These are phyloP conservation scores for Thermomucor indicae-seudaticae DNA, from an alignment of 371 early-diverging fungal genomes.

Conservation along the genomic window DNA sequence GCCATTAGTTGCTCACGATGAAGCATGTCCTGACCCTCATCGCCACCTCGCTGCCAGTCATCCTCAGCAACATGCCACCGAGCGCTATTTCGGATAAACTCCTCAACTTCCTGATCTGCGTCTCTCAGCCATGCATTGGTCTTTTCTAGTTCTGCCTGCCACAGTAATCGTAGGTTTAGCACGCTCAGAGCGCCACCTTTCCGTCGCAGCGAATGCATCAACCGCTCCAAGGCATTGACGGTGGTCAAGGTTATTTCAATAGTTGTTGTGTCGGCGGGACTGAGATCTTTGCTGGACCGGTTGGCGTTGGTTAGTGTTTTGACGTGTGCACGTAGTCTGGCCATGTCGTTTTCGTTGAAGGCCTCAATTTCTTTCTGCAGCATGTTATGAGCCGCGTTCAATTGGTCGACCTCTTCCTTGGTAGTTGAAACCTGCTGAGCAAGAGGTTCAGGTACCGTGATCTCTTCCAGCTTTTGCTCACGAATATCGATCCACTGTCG, in stretches of 20 bases:
- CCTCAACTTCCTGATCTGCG: conserved; percentile 23
- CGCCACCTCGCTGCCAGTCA: conserved; percentile 6
- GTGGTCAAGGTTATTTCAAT: conserved; percentile 52
- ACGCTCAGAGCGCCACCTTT: conserved; percentile 33
- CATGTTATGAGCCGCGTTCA: conserved; percentile 29
- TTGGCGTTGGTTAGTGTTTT: conserved; percentile 37
- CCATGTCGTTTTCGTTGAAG: conserved; percentile 50
- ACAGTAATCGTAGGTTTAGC: conserved; percentile 31
- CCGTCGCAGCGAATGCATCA: conserved; percentile 29
- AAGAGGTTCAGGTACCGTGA: conserved; percentile 21
- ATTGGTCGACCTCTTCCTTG: conserved; percentile 22
- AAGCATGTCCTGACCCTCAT: conserved; percentile 1
- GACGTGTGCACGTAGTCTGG: conserved; percentile 50
- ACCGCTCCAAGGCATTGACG: conserved; percentile 36
- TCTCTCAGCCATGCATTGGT: conserved; percentile 28
- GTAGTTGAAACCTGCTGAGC: conserved; percentile 12
- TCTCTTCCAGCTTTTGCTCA: conserved; percentile 32
- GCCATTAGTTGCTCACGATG: conserved; percentile 14
- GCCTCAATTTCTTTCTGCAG: conserved; percentile 44
- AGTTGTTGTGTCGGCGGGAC: conserved; percentile 53
- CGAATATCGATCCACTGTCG: conserved; percentile 43
- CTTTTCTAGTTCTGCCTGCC: conserved; percentile 42
- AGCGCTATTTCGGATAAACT: conserved; percentile 25
- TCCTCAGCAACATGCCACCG: conserved; percentile 29
- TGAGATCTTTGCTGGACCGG: conserved; percentile 35